Evolutionary conservation across 2,329 filamentous ascomycete species (phyloP).

Genomic region (Trichoderma polysporum): DNA sequence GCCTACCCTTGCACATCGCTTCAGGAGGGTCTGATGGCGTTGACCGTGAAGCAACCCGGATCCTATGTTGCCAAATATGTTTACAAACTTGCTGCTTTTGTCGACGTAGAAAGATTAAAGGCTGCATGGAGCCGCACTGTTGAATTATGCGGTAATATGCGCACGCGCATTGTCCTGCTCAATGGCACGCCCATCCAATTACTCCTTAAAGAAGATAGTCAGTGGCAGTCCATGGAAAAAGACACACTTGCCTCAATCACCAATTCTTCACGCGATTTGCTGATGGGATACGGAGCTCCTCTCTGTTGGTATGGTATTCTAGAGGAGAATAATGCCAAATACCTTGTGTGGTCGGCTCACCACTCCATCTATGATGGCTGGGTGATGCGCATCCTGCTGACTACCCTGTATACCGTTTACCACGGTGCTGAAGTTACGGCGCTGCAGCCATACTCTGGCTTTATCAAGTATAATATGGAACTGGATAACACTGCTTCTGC

Average conservation of each 20-base stretch:
- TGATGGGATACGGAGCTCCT: conserved; percentile 16
- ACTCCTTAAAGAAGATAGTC: conserved; percentile 1
- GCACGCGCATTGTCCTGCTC: conserved; percentile 11
- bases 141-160: conserved; percentile 14
- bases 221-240: conserved; percentile 8
- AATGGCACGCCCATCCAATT: conserved; percentile 7
- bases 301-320: conserved; percentile 17
- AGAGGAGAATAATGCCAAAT: not conserved
- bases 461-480: conserved; percentile 21
- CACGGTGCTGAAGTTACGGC: conserved; percentile 27
- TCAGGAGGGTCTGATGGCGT: conserved; percentile 29
- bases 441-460: conserved; percentile 34
- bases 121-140: conserved; percentile 30
- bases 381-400: conserved; percentile 17
- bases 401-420: conserved; percentile 3
- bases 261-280: not conserved
- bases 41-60: conserved; percentile 33
- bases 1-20: conserved; percentile 28
- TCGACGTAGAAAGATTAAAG: conserved; percentile 29
- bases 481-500: conserved; percentile 4
- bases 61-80: conserved; percentile 37
- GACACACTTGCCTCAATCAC: conserved; percentile 4
- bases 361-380: conserved; percentile 20
- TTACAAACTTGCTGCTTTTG: conserved; percentile 24
- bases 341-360: conserved; percentile 12